These are phyloP conservation scores for Trichophyton simii DNA, from an alignment of 2,329 filamentous ascomycete genomes.

Conservation along the genomic window DNA sequence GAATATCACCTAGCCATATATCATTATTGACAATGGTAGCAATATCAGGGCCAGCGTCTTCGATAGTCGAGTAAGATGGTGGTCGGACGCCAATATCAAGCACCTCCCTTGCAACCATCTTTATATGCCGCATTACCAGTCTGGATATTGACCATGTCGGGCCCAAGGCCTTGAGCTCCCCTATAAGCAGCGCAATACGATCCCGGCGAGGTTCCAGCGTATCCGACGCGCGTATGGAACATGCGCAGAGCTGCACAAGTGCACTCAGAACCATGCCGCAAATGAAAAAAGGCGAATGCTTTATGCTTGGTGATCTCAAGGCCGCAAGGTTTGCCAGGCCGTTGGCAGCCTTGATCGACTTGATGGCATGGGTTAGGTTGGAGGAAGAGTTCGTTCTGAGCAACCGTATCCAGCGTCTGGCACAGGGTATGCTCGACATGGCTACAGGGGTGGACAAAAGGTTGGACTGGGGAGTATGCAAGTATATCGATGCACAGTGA, in stretches of 20 bases:
- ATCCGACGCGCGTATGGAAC: conserved; percentile 47
- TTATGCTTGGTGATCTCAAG: conserved; percentile 43
- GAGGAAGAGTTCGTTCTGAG: conserved; percentile 31
- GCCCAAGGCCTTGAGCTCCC: conserved; percentile 56
- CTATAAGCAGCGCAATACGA: conserved; percentile 66
- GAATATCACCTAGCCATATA: conserved; percentile 14
- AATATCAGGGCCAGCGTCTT: conserved; percentile 13
- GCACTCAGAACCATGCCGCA: conserved; percentile 68
- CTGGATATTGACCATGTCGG: conserved; percentile 61
- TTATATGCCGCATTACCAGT: conserved; percentile 59
- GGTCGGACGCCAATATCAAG: conserved; percentile 31
- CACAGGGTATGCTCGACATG: conserved; percentile 38
- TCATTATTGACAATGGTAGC: conserved; percentile 13
- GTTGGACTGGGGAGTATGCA: conserved; percentile 69
- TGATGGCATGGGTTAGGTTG: conserved; percentile 52
- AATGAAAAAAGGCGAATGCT: conserved; percentile 73
- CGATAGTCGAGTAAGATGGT: conserved; percentile 2
- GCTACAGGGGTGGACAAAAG: conserved; percentile 44
- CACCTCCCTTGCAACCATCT: conserved; percentile 66
- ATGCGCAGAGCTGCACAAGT: conserved; percentile 70
- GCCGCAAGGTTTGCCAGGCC: conserved; percentile 66
- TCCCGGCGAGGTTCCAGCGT: conserved; percentile 50
- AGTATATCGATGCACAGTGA: conserved; percentile 51
- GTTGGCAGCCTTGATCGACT: conserved; percentile 67
- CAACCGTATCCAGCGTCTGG: conserved; percentile 27